A percentile compares a stretch with the other conserved stretches of the same genome.
Conservation (phyloP, 345 rosid genomes). For the Melaleuca quinquenervia region DNA sequence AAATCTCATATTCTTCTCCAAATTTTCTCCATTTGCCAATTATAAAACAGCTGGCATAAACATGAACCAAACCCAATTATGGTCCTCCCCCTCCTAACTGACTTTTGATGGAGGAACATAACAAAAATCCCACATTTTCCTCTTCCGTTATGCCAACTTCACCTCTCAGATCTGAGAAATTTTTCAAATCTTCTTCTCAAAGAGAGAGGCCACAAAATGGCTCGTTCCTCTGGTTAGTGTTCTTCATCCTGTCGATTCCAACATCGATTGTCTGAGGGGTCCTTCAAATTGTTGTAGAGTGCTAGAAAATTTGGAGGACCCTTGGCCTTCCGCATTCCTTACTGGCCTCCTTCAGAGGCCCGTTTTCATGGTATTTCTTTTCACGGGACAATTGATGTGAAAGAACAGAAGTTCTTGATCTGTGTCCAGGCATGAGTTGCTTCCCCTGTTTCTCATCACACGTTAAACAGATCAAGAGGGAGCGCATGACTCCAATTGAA, state of each 20-base stretch:
- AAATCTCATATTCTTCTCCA: not conserved
- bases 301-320: not conserved
- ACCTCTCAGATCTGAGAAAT: not conserved
- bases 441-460: conserved; percentile 60
- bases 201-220: not conserved
- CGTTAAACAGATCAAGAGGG: conserved; percentile 21
- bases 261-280: not conserved
- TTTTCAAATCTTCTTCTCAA: not conserved
- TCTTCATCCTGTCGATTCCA: not conserved
- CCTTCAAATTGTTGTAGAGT: not conserved
- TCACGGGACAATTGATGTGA: not conserved
- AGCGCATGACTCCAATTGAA: conserved; percentile 3
- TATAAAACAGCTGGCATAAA: not conserved
- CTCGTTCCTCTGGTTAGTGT: not conserved
- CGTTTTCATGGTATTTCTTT: not conserved
- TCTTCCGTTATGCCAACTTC: not conserved
- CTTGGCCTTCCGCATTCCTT: not conserved
- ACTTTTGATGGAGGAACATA: not conserved
- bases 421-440: conserved; percentile 37
- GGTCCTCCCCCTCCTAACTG: not conserved
- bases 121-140: not conserved
- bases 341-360: not conserved
- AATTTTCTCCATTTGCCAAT: not conserved
- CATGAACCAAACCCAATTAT: not conserved
- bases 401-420: not conserved